A percentile compares a stretch with the other conserved stretches of the same genome.
Conservation (phyloP, 108 stramenopile species). For the Nitzschia sp. region DNA sequence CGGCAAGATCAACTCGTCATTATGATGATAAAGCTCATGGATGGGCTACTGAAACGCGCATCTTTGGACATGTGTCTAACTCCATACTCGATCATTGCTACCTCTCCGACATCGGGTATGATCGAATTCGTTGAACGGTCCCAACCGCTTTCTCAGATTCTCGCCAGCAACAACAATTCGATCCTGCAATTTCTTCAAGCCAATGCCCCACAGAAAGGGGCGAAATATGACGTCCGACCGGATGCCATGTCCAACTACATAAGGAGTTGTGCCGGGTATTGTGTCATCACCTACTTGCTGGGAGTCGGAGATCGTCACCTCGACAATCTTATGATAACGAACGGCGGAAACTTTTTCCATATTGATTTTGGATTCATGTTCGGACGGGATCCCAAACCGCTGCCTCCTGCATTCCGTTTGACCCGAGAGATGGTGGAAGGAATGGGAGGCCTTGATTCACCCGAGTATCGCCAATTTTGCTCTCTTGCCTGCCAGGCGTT, state of each 20-base stretch:
- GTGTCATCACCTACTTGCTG: conserved; percentile 97
- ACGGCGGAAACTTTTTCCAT: conserved; percentile 82
- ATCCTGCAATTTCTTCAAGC: conserved; percentile 74
- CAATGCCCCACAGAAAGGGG: conserved; percentile 62
- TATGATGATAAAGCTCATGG: conserved; percentile 98
- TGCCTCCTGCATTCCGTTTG: conserved; percentile 93
- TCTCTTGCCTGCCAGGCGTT: conserved; percentile 95
- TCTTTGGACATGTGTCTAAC: conserved; percentile 91
- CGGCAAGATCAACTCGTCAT: conserved; percentile 99
- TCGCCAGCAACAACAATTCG: conserved; percentile 84
- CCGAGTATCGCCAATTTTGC: conserved; percentile 92
- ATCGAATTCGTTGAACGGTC: conserved; percentile 96
- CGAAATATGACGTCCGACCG: conserved; percentile 74
- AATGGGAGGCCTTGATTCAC: conserved; percentile 92
- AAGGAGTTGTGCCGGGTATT: conserved; percentile 97
- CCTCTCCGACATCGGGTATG: conserved; percentile 88
- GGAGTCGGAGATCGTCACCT: conserved; percentile 89
- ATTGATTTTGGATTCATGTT: conserved; percentile 89
- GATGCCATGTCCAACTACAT: conserved; percentile 92
- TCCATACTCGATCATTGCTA: conserved; percentile 87
- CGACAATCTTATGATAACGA: conserved; percentile 83
- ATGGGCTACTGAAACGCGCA: conserved; percentile 92
- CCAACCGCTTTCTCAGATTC: conserved; percentile 88
- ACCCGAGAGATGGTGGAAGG: conserved; percentile 95
- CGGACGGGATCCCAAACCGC: conserved; percentile 92